Base-by-base conservation (phyloP, 345 rosid genomes). In the Salix dunnii region DNA sequence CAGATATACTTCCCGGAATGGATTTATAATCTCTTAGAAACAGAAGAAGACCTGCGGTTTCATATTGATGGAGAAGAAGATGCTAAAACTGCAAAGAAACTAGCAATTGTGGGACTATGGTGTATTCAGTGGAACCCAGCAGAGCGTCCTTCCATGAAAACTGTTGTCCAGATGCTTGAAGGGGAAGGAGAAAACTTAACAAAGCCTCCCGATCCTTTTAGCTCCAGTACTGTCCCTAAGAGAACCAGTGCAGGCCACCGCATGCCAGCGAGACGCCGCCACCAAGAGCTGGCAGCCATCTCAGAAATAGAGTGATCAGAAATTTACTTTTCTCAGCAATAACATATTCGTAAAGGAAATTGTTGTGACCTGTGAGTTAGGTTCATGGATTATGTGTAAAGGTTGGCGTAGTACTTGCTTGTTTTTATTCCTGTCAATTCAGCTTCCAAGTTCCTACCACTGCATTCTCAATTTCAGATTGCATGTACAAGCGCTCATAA, bases 71-170 rank as follows among this genome's bases (percentile, higher is more conserved):
- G 62, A 73, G 69, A 63, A 74, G 62, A 55, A 3, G 70, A 74
- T 43, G 58, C 76, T 62, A 28, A 36, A 66, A 75, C 51, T 30
- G 65, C 27, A 0, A 66, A 18, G 20, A 67, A 75, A 49, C 61
- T 63, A 10, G 31, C 76, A 25, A 27, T 74, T 63, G 60, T 64
- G 2, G 61, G 76, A 11, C 49, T 74, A 5, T 25, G 58, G 55
- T 73, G 76, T 53, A 73, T 73, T 61, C 76, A 73, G 25, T 73
- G 76, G 76, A 62, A 3, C 23, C 76, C 76, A 27, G 76, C 20
- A 6, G 76, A 74, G 11, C 76, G 76, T 43, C 76, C 70, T 1
- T 43, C 60, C 8, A 21, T 74, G 76, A 28, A 33, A 74, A 63
- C 6, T 28, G 76, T 20, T 25, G 61, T 74, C 33, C 76, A 63